These are phyloP conservation scores for Populus hybrid DNA, from an alignment of 441 rosid species.

Conservation along the genomic window DNA sequence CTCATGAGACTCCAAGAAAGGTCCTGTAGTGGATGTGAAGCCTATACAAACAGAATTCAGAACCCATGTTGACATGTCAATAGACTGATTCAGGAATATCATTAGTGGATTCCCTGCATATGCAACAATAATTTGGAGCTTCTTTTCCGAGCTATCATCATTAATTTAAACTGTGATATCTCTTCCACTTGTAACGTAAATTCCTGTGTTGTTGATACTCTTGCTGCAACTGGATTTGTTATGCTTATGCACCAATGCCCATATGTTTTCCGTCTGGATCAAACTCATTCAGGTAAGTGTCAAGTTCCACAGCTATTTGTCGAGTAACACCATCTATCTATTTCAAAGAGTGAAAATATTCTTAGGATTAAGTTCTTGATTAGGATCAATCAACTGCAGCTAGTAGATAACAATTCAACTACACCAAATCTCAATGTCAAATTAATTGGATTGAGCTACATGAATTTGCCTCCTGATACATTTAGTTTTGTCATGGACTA, in stretches of 20 bases:
- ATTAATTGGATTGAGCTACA: background rate
- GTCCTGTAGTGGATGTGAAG: constrained; percentile 39
- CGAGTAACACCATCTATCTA: constrained; percentile 21
- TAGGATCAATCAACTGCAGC: background rate
- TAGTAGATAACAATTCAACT: no score
- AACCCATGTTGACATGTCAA: constrained; percentile 25
- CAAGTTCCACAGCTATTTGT: constrained; percentile 39
- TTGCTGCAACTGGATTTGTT: constrained; percentile 12
- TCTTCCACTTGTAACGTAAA: constrained; percentile 39
- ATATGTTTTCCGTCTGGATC: constrained; percentile 37
- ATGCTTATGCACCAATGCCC: constrained; percentile 32
- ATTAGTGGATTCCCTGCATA: constrained; percentile 26
- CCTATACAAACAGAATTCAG: constrained; percentile 30
- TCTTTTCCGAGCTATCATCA: constrained; percentile 19
- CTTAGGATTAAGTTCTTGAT: background rate
- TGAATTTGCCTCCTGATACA: background rate
- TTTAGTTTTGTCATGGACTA: background rate
- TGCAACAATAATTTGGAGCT: constrained; percentile 23
- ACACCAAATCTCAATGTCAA: no score
- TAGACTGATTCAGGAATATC: constrained; percentile 31
- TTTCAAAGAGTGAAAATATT: background rate
- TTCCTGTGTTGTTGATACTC: constrained; percentile 27
- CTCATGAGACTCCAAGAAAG: constrained; percentile 28
- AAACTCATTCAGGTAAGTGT: constrained; percentile 40
- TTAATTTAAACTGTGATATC: constrained; percentile 25